Percentiles rank a stretch among this genome's conserved stretches.
phyloP scores from a whole-genome alignment of 2,329 filamentous ascomycete genomes.

The Decorospora gaudefroyi region DNA sequence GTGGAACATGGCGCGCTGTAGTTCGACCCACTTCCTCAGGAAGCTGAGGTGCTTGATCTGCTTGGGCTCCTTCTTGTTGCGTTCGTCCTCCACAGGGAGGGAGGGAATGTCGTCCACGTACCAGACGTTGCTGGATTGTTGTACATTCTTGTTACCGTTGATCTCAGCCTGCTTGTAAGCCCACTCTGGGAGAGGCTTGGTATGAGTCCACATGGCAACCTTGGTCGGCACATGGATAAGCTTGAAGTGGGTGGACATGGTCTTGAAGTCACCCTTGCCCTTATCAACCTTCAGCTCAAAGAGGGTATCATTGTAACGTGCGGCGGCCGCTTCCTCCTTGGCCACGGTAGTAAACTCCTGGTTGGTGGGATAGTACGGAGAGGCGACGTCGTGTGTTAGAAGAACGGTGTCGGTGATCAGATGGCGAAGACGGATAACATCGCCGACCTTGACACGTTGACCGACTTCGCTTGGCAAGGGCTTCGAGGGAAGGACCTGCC shows the following conservation, averaged over 20 bases:
- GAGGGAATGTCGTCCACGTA: constrained; percentile 89
- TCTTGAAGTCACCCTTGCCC: constrained; percentile 80
- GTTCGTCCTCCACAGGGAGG: constrained; percentile 70
- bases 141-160: constrained; percentile 96
- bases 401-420: constrained; percentile 83
- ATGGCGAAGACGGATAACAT: constrained; percentile 84
- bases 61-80: constrained; percentile 74
- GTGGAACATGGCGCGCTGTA: constrained; percentile 98
- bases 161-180: constrained; percentile 97
- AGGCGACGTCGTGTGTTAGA: constrained; percentile 94
- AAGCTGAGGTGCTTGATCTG: constrained; percentile 86
- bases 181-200: constrained; percentile 94
- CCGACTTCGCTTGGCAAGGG: constrained; percentile 57
- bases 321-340: constrained; percentile 70
- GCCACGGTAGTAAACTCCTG: constrained; percentile 93
- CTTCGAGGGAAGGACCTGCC: constrained; percentile 81
- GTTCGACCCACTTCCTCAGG: constrained; percentile 90
- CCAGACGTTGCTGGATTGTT: constrained; percentile 91
- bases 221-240: constrained; percentile 92
- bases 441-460: constrained; percentile 76
- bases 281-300: constrained; percentile 96
- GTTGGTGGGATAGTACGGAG: constrained; percentile 94
- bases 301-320: constrained; percentile 82
- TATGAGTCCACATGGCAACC: constrained; percentile 99
- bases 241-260: constrained; percentile 91